phyloP scores from a whole-genome alignment of 78 protist species.

The Emiliania huxleyi region DNA sequence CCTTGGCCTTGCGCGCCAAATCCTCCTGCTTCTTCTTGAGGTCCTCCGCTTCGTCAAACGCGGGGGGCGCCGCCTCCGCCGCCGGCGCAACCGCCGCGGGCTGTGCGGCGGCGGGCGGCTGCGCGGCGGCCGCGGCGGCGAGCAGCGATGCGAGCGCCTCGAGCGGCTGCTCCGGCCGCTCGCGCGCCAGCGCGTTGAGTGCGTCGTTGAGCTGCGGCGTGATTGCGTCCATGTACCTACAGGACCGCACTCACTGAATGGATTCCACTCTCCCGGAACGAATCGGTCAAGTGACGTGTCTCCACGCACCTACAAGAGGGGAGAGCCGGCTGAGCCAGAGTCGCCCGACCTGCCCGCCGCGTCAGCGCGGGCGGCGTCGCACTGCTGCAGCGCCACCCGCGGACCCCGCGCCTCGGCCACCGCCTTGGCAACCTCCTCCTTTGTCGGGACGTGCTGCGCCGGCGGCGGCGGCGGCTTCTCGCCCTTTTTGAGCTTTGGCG shows the following conservation, averaged over 20 bases:
- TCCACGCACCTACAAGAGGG: too few species aligned
- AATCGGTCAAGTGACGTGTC: too few species aligned
- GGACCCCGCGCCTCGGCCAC: background rate
- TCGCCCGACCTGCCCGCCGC: too few species aligned
- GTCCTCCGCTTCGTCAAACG: too few species aligned
- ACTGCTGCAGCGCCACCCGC: background rate
- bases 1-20: too few species aligned
- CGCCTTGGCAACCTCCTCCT: background rate
- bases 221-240: background rate
- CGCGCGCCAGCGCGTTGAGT: background rate
- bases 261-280: too few species aligned
- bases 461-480: background rate
- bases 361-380: too few species aligned
- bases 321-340: too few species aligned
- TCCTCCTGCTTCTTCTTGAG: too few species aligned
- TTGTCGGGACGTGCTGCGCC: background rate
- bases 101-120: background rate
- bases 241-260: too few species aligned
- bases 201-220: background rate
- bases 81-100: too few species aligned
- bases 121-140: background rate
- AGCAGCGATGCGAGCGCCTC: background rate
- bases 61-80: too few species aligned
- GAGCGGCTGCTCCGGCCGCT: background rate
- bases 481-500: background rate